Percentiles rank a stretch among this genome's conserved stretches.
Conservation (phyloP, 2,329 filamentous ascomycete species). For the Acrodontium crateriforme region DNA sequence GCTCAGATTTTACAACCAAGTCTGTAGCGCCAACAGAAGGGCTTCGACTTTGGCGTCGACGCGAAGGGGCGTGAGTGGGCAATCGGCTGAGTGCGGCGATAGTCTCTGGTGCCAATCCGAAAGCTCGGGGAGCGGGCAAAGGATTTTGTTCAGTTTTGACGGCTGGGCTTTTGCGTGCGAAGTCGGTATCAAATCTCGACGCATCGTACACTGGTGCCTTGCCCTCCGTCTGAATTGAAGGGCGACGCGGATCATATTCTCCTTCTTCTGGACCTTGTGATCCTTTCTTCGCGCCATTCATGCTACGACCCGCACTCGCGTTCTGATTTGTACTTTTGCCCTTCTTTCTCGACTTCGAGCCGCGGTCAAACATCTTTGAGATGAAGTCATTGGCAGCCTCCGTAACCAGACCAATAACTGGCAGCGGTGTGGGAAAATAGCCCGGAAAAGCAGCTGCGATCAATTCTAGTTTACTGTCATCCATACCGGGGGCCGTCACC, state of each 20-base stretch:
- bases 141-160: slow-evolving; percentile 1
- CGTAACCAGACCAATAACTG: slow-evolving; percentile 27
- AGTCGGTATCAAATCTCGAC: slow-evolving; percentile 18
- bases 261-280: slow-evolving; percentile 26
- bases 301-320: slow-evolving; percentile 9
- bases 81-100: slow-evolving; percentile 1
- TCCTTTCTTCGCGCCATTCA: slow-evolving; percentile 4
- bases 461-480: slow-evolving; percentile 34
- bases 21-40: slow-evolving; percentile 10
- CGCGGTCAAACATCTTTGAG: slow-evolving; percentile 12
- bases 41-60: slow-evolving; percentile 3
- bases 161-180: slow-evolving; percentile 9
- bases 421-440: slow-evolving; percentile 29
- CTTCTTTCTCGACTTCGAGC: slow-evolving; percentile 21
- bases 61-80: neutral
- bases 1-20: slow-evolving; percentile 1
- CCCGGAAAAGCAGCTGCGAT: slow-evolving; percentile 20
- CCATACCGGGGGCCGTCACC: slow-evolving; percentile 40
- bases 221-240: slow-evolving; percentile 14
- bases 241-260: slow-evolving; percentile 35
- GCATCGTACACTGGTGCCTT: slow-evolving; percentile 12
- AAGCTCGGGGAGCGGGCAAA: neutral
- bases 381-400: slow-evolving; percentile 4
- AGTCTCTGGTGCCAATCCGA: neutral
- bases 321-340: slow-evolving; percentile 15